Base-by-base conservation (phyloP, 176 grass and related monocot species). In the Pontederia crassipes region DNA sequence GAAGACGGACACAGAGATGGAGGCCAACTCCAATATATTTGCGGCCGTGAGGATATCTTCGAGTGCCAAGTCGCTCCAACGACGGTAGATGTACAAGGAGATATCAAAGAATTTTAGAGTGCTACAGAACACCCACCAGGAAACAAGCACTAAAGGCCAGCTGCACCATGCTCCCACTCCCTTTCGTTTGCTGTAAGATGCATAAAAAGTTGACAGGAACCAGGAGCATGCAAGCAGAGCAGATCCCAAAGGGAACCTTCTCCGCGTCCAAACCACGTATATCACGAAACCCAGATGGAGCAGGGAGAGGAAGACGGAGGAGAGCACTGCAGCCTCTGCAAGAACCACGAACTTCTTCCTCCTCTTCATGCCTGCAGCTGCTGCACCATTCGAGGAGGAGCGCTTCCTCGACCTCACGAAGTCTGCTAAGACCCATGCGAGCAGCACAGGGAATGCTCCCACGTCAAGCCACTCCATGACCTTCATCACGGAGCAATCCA, bases 91-190 rank as follows among this genome's bases (percentile, higher is more conserved):
- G 73, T 78, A 61, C 40, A 78, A 15, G 1, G 57, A 76, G 61
- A 62, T 61, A 20, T 74, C 47, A 9, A 82, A 18, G 6, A 74
- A 81, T 57, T 89, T 70, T 2, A 24, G 63, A 7, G 81, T 47
- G 78, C 62, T 69, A 61, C 64, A 81, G 75, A 81, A 76, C 29
- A 82, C 46, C 86, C 86, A 89, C 86, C 86, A 89, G 5, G 64
- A 76, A 73, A 79, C 66, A 45, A 89, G 75, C 60, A 85, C 86
- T 45, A 58, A 52, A 11, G 86, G 81, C 78, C 78, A 85, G 53
- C 28, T 56, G 17, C 27, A 70, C 53, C 14, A 17, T 9, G 17
- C 46, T 20, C 28, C 71, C 48, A 58, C 45, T 32, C 59, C 65
- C 66, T 73, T 80, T 49, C 62, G 45, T 58, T 66, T 85, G 52